Evolutionary conservation across 805 yeast species (phyloP), one percentile per base, ranked within the genome.

Genomic region (Lipomyces orientalis): DNA sequence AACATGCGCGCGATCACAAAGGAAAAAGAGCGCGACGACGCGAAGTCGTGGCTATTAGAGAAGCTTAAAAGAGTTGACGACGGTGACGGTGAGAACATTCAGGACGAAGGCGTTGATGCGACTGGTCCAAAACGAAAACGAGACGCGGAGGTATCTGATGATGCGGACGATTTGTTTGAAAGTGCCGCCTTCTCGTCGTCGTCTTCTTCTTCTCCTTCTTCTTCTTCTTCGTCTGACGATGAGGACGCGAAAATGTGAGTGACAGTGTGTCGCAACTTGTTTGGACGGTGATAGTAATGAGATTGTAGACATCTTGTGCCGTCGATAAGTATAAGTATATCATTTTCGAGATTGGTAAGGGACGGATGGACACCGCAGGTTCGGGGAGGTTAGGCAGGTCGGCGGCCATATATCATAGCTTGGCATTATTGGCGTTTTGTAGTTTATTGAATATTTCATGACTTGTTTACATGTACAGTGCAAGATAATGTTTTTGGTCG

Each of bases 181-280:
- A 4, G 29, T 10, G 34, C 16, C 5, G n/a, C 55, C 0, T 52
- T 33, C 7, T n/a, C 16, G 19, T 43, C 22, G 8, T 14, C 49
- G 9, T 43, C 49, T 5, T 43, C 49, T 9, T 43, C 49, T 16
- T 25, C 29, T 25, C 3, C 29, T 25, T 25, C 29, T 25, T 25
- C 29, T 25, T 25, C n/a, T n/a, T n/a, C n/a, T n/a, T n/a, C n/a
- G n/a, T 39, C 49, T 1, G 55, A 52, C 34, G 55, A 52, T 31
- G 55, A 31, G 29, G 35, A 52, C 55, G 34, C 31, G 55, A 52
- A 52, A 31, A 25, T 52, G 55, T 52, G 55, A 52, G 34, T 52
- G 54, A 10, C 9, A 16, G n/a, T 22, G 16, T 43, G 49, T 16
- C 10, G 10, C 7, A 16, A 19, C 5, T 43, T 2, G 16, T 9